Conservation (phyloP, 2,329 filamentous ascomycete species). For the Plenodomus biglobosus region DNA sequence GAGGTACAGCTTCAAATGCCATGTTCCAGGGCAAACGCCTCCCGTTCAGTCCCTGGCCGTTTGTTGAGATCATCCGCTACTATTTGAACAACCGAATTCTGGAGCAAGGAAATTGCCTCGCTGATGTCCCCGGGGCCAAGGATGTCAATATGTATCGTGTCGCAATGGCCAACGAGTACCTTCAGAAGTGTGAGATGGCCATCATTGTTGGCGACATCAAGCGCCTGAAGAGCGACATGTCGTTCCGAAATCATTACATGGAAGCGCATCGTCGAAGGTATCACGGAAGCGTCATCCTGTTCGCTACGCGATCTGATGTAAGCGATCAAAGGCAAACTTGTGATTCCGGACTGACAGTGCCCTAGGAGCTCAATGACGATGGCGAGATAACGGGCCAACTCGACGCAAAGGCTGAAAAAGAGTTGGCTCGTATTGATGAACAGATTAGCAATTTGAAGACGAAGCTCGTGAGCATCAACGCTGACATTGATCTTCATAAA, state of each 20-base stretch:
- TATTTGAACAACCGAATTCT: conserved; percentile 11
- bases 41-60: conserved; percentile 22
- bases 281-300: conserved; percentile 22
- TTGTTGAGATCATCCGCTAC: conserved; percentile 19
- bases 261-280: conserved; percentile 17
- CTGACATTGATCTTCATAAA: not conserved
- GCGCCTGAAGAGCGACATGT: conserved; percentile 8
- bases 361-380: not conserved
- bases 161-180: conserved; percentile 9
- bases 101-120: conserved; percentile 12
- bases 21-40: conserved; percentile 13
- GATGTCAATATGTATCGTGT: conserved; percentile 19
- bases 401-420: no score
- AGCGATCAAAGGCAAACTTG: not conserved
- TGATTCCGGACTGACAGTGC: not conserved
- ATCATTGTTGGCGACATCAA: conserved; percentile 23
- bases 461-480: conserved; percentile 5
- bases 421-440: not conserved
- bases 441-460: not conserved
- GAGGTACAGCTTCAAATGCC: conserved; percentile 3
- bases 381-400: not conserved
- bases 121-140: conserved; percentile 18
- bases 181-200: conserved; percentile 21
- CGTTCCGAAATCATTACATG: conserved; percentile 10
- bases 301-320: conserved; percentile 22